Evolutionary conservation across 352 stramenopile species (phyloP).

Genomic region (Phytophthora macrochlamydospora): DNA sequence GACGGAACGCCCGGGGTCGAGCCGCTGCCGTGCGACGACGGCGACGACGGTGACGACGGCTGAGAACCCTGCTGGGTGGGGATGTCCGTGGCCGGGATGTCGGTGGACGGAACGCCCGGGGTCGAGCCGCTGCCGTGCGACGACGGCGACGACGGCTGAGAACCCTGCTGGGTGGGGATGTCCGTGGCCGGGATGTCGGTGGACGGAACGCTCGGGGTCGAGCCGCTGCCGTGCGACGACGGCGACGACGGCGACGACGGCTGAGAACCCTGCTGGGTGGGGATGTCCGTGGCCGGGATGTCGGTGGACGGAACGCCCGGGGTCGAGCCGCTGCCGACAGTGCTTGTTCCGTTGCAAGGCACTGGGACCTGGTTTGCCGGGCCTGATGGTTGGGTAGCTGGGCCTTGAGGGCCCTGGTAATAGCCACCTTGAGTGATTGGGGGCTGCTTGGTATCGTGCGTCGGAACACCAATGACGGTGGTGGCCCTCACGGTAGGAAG

Average conservation of each 20-base stretch:
- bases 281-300: not conserved
- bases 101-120: not conserved
- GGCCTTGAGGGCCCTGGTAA: not conserved
- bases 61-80: not conserved
- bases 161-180: not conserved
- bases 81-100: not conserved
- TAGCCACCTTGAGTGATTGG: not conserved
- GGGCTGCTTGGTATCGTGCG: constrained; percentile 14
- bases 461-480: not conserved
- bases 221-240: not conserved
- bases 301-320: not conserved
- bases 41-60: not conserved
- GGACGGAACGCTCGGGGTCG: not conserved
- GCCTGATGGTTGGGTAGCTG: not conserved
- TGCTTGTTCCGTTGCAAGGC: not conserved
- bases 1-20: not conserved
- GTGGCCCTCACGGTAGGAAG: constrained; percentile 19
- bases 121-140: not conserved
- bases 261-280: not conserved
- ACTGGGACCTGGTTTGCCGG: not conserved
- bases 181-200: not conserved
- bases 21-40: not conserved
- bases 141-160: not conserved
- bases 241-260: not conserved
- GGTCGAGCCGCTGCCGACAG: not conserved